Evolutionary conservation across 2,329 filamentous ascomycete genomes (phyloP), one percentile per base, ranked within the genome.

Genomic region (Chrysosphaeria jannelii): DNA sequence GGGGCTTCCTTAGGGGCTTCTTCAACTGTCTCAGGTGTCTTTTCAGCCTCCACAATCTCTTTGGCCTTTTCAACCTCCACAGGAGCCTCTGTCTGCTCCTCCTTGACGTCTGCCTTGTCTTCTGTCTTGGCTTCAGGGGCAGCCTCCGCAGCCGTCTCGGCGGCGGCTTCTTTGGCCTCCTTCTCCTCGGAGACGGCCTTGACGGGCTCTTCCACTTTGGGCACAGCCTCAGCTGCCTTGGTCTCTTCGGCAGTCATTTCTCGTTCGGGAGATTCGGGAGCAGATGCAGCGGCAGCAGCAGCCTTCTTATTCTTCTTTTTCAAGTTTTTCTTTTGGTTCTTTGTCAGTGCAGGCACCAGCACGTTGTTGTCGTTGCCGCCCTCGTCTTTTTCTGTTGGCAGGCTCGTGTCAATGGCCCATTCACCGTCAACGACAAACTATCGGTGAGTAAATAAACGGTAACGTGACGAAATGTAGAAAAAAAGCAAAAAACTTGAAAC

Each of bases 401-500:
- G 70, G 28, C 64, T 63, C 36, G 67, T 62, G 46, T 91, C 79
- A 42, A 66, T 71, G 23, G 64, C 65, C 85, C 85, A 97, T 35
- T 59, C 61, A 34, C 72, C 75, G 57, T 97, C 76, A 34, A 91
- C 81, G 36, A 97, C 72, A 44, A 90, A 97, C 81, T 91, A 19
- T 3, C 21, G 15, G 19, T 20, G 19, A 10, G 12, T 9, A 16
- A n/a, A 21, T 6, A 7, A 7, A 23, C 16, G 7, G n/a, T n/a
- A 13, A 17, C 19, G 19, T 20, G 5, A 10, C 8, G 9, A 11
- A n/a, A 21, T 6, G 9, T 7, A 19, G 13, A 18, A 20, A 13
- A 19, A 19, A 15, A 19, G 14, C 9, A 14, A 8, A 20, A 13
- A 10, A 18, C 19, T 8, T 14, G 10, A 19, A 15, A 18, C 9